phyloP scores from a whole-genome alignment of 345 rosid genomes.

The Heritiera fomes region DNA sequence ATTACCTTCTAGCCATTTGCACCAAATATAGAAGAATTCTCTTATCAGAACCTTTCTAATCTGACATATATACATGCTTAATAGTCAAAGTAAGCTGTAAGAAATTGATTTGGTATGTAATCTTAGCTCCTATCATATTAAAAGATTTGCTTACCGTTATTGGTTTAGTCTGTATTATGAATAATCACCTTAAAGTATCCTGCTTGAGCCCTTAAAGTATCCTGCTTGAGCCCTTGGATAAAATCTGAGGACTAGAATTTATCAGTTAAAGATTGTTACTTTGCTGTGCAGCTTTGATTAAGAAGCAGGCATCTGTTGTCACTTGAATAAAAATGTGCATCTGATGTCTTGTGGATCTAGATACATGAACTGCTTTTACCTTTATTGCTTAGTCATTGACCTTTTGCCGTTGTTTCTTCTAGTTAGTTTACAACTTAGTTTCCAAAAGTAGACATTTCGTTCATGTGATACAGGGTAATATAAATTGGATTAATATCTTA shows the following conservation, averaged over 20 bases:
- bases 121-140: not conserved
- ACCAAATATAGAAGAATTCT: not conserved
- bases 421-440: not conserved
- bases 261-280: not conserved
- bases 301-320: not conserved
- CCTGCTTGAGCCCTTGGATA: conserved; percentile 1
- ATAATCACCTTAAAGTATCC: not conserved
- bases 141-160: not conserved
- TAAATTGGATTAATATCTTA: too few species aligned
- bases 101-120: not conserved
- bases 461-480: not conserved
- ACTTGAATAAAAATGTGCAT: not conserved
- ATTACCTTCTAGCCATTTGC: not conserved
- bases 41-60: not conserved
- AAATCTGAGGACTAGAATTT: not conserved
- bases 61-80: not conserved
- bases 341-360: not conserved
- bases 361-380: not conserved
- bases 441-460: not conserved
- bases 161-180: not conserved
- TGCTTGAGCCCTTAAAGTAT: conserved; percentile 4
- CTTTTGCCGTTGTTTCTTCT: not conserved
- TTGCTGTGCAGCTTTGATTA: not conserved
- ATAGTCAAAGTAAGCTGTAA: not conserved
- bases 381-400: not conserved